Percentiles rank a stretch among this genome's conserved stretches.
Evolutionary conservation across 495 filamentous ascomycete genomes (phyloP).

Genomic region (Xylaria acuta): DNA sequence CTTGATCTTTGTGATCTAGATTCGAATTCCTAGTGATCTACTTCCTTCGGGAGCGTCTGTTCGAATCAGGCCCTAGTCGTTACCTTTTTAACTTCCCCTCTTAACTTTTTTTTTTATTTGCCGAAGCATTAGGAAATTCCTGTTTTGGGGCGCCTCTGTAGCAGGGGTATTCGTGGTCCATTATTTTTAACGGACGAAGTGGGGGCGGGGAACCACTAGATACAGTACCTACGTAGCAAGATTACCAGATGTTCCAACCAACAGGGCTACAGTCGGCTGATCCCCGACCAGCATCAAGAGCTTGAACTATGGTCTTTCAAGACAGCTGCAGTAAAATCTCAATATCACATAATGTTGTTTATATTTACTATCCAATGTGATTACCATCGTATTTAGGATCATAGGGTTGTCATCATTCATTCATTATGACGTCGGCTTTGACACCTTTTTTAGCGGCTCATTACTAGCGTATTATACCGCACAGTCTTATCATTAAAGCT

Average conservation of each 20-base stretch:
- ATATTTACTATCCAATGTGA: too few species aligned
- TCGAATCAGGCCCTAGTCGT: slow-evolving; percentile 22
- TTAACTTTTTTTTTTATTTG: neutral
- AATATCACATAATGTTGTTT: too few species aligned
- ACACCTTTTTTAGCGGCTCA: neutral
- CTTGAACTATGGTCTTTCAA: too few species aligned
- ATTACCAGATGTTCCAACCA: too few species aligned
- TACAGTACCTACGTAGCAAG: neutral
- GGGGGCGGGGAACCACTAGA: neutral
- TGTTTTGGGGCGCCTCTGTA: too few species aligned
- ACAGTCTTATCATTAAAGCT: too few species aligned
- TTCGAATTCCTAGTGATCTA: neutral
- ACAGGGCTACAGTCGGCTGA: too few species aligned
- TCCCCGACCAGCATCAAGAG: too few species aligned
- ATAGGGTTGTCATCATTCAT: too few species aligned
- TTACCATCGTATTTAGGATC: too few species aligned
- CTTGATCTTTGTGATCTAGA: neutral
- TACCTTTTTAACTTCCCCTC: neutral
- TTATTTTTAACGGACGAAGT: neutral
- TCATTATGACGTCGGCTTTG: neutral
- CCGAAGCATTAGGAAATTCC: neutral
- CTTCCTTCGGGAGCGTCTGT: slow-evolving; percentile 22
- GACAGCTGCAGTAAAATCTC: too few species aligned
- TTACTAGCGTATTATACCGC: too few species aligned
- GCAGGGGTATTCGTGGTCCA: neutral